Conservation (phyloP, 768 basidiomycete species). For the Galerina marginata region DNA sequence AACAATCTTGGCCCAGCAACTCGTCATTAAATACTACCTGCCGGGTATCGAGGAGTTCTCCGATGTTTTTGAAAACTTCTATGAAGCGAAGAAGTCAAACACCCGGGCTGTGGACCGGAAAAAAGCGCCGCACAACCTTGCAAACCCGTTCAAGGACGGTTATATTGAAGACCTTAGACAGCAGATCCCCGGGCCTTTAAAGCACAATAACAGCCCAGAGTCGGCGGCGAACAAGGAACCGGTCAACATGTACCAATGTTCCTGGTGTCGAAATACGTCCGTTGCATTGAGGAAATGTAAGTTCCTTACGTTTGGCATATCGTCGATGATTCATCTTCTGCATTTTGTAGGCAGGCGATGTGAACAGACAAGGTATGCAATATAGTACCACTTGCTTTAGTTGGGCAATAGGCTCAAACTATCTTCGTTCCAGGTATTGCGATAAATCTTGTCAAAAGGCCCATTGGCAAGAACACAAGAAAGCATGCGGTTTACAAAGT, state of each 20-base stretch:
- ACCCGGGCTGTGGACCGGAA: slow-evolving; percentile 33
- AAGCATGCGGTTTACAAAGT: slow-evolving; percentile 10
- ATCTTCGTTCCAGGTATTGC: slow-evolving; percentile 17
- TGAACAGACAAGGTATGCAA: slow-evolving; percentile 18
- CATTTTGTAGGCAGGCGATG: slow-evolving; percentile 20
- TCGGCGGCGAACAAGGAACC: slow-evolving; percentile 39
- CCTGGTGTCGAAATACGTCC: slow-evolving; percentile 65
- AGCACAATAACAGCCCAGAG: too few species aligned
- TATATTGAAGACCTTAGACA: too few species aligned
- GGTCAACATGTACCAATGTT: slow-evolving; percentile 61
- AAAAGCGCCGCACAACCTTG: slow-evolving; percentile 58
- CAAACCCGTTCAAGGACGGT: slow-evolving; percentile 55
- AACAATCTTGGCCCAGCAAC: slow-evolving; percentile 53
- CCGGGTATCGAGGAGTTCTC: slow-evolving; percentile 53
- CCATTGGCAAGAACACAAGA: slow-evolving; percentile 24
- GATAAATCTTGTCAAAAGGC: slow-evolving; percentile 24
- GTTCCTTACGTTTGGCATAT: not conserved
- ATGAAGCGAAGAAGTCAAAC: slow-evolving; percentile 27
- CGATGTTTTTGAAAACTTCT: slow-evolving; percentile 41
- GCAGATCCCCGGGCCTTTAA: too few species aligned
- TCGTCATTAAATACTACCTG: slow-evolving; percentile 49
- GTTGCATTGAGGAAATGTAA: slow-evolving; percentile 24
- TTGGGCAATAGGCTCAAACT: not conserved
- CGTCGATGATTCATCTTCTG: not conserved
- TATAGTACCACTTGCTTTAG: too few species aligned